Evolutionary conservation across 768 basidiomycete species (phyloP).

Genomic region (Termitomyces sp.): DNA sequence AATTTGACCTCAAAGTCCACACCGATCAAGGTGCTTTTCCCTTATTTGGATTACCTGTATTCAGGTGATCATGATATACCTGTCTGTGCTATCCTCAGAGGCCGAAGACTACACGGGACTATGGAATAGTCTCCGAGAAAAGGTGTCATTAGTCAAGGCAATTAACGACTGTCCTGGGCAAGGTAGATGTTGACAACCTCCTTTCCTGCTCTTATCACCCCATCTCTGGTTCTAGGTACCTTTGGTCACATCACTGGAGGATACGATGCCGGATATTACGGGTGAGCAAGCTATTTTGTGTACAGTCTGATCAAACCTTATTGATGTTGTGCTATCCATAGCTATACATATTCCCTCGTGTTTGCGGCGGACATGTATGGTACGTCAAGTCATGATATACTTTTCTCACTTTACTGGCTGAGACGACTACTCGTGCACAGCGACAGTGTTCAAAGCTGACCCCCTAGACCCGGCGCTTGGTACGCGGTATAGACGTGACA

Average conservation of each 20-base stretch:
- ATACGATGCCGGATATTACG: slow-evolving; percentile 67
- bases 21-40: slow-evolving; percentile 49
- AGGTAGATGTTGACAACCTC: slow-evolving; percentile 21
- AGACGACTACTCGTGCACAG: slow-evolving; percentile 17
- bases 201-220: not conserved
- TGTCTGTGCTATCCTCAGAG: slow-evolving; percentile 27
- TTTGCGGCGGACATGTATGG: slow-evolving; percentile 57
- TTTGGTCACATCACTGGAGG: slow-evolving; percentile 78
- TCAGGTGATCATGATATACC: not conserved
- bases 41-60: not conserved
- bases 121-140: slow-evolving; percentile 71
- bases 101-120: slow-evolving; percentile 69
- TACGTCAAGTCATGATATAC: slow-evolving; percentile 12
- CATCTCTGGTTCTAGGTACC: slow-evolving; percentile 28
- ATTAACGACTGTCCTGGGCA: slow-evolving; percentile 62
- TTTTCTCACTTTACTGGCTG: not conserved
- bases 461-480: slow-evolving; percentile 69
- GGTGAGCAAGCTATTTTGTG: slow-evolving; percentile 25
- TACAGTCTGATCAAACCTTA: not conserved
- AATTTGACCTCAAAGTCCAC: slow-evolving; percentile 73
- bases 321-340: slow-evolving; percentile 1
- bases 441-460: slow-evolving; percentile 76
- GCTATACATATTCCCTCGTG: slow-evolving; percentile 68
- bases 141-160: slow-evolving; percentile 64
- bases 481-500: slow-evolving; percentile 65